These are phyloP conservation scores for Astragalus membranaceus DNA, from an alignment of 306 rosid genomes.

Conservation along the genomic window DNA sequence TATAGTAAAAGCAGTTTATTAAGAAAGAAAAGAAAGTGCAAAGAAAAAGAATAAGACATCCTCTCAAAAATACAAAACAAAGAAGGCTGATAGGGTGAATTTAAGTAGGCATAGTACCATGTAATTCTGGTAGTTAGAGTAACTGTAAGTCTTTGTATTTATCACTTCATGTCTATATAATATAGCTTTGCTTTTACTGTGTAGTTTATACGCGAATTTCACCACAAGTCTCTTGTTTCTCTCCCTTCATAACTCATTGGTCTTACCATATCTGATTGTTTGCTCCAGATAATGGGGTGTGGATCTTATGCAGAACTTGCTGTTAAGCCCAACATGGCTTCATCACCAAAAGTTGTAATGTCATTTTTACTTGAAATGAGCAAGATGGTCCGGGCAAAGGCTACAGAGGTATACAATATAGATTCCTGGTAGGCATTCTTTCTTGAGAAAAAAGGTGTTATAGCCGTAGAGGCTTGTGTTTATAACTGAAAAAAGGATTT, in stretches of 20 bases:
- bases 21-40: background rate
- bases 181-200: background rate
- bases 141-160: background rate
- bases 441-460: conserved; percentile 2
- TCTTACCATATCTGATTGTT: conserved; percentile 17
- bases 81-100: background rate
- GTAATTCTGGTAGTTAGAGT: background rate
- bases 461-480: conserved; percentile 14
- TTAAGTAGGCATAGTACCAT: background rate
- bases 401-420: conserved; percentile 69
- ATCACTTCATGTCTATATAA: background rate
- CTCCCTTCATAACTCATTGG: background rate
- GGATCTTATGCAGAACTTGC: conserved; percentile 67
- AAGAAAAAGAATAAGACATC: background rate
- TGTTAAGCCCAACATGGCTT: conserved; percentile 76
- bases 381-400: conserved; percentile 51
- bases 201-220: background rate
- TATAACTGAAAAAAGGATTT: conserved; percentile 10
- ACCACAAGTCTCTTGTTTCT: background rate
- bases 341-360: conserved; percentile 70
- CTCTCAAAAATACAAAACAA: background rate
- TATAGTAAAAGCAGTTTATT: background rate
- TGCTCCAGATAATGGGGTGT: conserved; percentile 64
- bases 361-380: conserved; percentile 80
- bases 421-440: conserved; percentile 7